Base-by-base conservation (phyloP, 208 protist genomes). In the Leishmania lainsoni region DNA sequence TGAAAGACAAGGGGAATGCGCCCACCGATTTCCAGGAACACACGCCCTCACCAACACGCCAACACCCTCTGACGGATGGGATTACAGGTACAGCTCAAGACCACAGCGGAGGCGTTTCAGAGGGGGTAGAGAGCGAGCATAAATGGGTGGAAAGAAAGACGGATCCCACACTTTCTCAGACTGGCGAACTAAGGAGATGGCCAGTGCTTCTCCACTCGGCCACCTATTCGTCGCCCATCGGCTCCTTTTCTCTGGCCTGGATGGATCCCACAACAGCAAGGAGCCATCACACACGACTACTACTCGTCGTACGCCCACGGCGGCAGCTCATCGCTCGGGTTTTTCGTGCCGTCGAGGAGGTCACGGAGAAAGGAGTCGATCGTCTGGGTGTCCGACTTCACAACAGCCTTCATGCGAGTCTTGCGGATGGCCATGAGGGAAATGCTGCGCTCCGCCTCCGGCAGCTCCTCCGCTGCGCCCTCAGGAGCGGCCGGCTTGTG, bases 391-490 rank as follows among this genome's bases (percentile, higher is more conserved):
- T 82, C 79, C 16, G 86, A 81, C 83, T 93, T 93, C 35, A 91
- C 83, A 49, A 84, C 80, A 0, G 79, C 88, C 72, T 81, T 86
- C 88, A 95, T 91, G 39, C 81, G 76, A 74, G 82, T 80, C 78
- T 91, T 89, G 75, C 91, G 91, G 71, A 95, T 88, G 2, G 91
- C 91, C 69, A 92, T 81, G 20, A 94, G 26, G 0, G 69, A 73
- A 48, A 91, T 75, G 5, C 54, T 45, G n/a, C 65, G 63, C 77
- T 89, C 88, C 45, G 63, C 81, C 65, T 88, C 83, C 42, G 61
- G 39, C 32, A 72, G 29, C 45, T 77, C 54, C 26, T 61, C 75
- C 77, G 48, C n/a, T 74, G 78, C 52, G 17, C 77, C 68, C 45
- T 75, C 42, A 5, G 58, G 45, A 2, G 48, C 73, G 17, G 75